These are phyloP conservation scores for Pythium dissotocum DNA, from an alignment of 352 stramenopile genomes.

Conservation along the genomic window DNA sequence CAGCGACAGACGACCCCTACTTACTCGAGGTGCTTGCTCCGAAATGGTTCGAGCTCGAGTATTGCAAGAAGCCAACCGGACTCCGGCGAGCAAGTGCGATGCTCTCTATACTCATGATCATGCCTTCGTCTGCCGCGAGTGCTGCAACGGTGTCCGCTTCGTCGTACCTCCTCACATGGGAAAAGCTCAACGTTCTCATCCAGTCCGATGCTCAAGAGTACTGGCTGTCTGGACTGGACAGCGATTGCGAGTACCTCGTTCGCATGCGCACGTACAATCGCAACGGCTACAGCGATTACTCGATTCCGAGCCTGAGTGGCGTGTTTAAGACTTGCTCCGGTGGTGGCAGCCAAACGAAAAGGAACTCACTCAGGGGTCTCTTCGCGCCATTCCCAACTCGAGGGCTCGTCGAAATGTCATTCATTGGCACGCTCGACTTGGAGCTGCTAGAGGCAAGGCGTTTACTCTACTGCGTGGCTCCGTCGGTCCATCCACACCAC, in stretches of 20 bases:
- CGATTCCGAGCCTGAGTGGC: constrained; percentile 39
- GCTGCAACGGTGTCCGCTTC: constrained; percentile 29
- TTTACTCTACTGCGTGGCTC: constrained; percentile 20
- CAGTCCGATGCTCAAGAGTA: constrained; percentile 53
- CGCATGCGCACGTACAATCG: constrained; percentile 59
- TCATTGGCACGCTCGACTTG: constrained; percentile 63
- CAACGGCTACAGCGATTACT: constrained; percentile 66
- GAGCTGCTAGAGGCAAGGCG: constrained; percentile 57
- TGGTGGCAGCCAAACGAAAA: not conserved
- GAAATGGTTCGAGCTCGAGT: constrained; percentile 58
- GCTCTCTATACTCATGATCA: constrained; percentile 54
- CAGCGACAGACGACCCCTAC: constrained; percentile 26
- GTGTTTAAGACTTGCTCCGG: constrained; percentile 43
- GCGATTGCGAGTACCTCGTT: constrained; percentile 60
- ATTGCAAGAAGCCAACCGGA: constrained; percentile 54
- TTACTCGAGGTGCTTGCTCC: constrained; percentile 44
- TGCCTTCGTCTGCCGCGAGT: constrained; percentile 32
- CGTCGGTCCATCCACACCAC: not conserved
- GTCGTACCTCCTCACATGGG: constrained; percentile 57
- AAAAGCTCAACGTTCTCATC: constrained; percentile 46
- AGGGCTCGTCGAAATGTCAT: constrained; percentile 34
- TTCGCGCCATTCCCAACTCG: not conserved
- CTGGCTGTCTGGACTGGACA: constrained; percentile 55
- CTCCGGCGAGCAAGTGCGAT: constrained; percentile 46
- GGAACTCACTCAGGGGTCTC: constrained; percentile 19